These are phyloP conservation scores for Daldinia loculata DNA, from an alignment of 495 filamentous ascomycete genomes.

Conservation along the genomic window DNA sequence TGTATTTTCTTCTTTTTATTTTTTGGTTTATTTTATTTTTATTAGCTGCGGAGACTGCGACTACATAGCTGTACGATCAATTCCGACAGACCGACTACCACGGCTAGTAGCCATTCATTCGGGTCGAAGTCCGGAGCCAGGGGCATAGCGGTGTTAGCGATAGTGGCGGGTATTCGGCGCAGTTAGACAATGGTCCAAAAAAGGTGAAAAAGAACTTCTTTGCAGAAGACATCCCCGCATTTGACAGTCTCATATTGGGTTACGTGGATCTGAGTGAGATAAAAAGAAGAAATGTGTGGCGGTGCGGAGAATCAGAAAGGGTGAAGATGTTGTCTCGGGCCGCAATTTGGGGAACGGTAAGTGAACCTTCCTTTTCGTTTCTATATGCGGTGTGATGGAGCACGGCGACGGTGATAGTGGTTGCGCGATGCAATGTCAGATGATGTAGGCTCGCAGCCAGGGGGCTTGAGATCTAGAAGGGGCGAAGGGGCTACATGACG, in stretches of 20 bases:
- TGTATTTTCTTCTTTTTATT: neutral
- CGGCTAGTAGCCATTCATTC: neutral
- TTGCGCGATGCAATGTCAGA: slow-evolving; percentile 23
- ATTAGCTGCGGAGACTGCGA: neutral
- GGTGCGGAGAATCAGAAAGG: slow-evolving; percentile 11
- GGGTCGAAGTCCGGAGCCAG: neutral
- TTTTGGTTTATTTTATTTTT: neutral
- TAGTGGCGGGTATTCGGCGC: neutral
- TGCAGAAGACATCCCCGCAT: slow-evolving; percentile 14
- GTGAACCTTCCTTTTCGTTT: neutral
- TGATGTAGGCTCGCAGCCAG: slow-evolving; percentile 8
- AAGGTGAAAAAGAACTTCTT: neutral
- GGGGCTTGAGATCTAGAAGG: slow-evolving; percentile 22
- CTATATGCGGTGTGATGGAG: slow-evolving; percentile 23
- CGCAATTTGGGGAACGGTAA: neutral
- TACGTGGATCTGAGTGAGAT: slow-evolving; percentile 14
- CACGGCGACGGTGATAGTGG: slow-evolving; percentile 9
- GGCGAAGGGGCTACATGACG: slow-evolving; percentile 21
- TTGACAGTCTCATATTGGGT: slow-evolving; percentile 9
- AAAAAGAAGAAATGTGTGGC: slow-evolving; percentile 10
- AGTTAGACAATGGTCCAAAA: neutral
- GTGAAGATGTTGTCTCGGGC: neutral
- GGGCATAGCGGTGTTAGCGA: neutral
- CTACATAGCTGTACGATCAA: neutral
- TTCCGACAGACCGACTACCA: neutral